A percentile compares a stretch with the other conserved stretches of the same genome.
Conservation (phyloP, 257 asterid genomes). For the Ehretia macrophylla region DNA sequence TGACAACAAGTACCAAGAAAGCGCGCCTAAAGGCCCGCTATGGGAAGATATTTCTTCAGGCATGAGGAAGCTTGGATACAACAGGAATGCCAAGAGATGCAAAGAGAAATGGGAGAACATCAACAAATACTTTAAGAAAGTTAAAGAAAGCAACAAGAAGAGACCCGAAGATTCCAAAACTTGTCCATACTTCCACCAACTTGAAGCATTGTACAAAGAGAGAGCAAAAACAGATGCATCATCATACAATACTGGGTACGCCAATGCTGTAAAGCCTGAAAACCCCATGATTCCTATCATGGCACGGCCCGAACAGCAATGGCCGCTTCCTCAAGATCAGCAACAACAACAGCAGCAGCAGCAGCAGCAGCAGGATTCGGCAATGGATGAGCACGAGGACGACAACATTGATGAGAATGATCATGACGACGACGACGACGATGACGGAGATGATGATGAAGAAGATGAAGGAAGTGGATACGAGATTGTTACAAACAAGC, state of each 20-base stretch:
- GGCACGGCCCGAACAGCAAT: conserved; percentile 94
- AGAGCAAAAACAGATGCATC: conserved; percentile 32
- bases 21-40: conserved; percentile 83
- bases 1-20: conserved; percentile 76
- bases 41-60: conserved; percentile 90
- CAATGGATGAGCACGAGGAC: conserved; percentile 36
- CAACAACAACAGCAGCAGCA: conserved; percentile 11
- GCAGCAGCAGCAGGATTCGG: conserved; percentile 4
- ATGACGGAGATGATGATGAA: conserved; percentile 43
- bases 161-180: conserved; percentile 86
- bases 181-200: conserved; percentile 84
- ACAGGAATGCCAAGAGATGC: conserved; percentile 73
- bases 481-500: conserved; percentile 66
- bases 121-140: conserved; percentile 93
- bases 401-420: conserved; percentile 31
- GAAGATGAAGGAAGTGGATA: conserved; percentile 46
- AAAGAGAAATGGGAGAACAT: conserved; percentile 99
- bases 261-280: conserved; percentile 18
- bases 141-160: conserved; percentile 76
- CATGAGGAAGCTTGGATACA: conserved; percentile 71
- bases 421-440: conserved; percentile 25
- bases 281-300: conserved; percentile 58
- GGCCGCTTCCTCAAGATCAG: conserved; percentile 47
- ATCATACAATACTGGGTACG: conserved; percentile 16
- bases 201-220: conserved; percentile 74